Evolutionary conservation across 1,139 yeast species (phyloP), one percentile per base, ranked within the genome.

Genomic region (Taphrina confusa): DNA sequence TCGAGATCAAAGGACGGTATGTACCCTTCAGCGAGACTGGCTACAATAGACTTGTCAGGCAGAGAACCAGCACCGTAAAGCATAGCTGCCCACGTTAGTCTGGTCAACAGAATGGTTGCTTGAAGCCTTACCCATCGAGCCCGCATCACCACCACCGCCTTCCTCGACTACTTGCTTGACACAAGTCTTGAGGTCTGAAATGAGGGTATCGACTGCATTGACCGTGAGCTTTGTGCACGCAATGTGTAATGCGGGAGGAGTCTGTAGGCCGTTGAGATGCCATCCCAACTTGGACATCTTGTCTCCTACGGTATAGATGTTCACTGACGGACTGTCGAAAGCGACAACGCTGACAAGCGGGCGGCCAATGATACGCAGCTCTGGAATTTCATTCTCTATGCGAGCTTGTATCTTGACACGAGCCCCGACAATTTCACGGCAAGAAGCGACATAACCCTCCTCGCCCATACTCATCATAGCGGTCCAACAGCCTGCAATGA

Each of bases 401-500:
- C 57, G 31, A 4, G 64, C 66, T 25, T 65, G 65, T 37, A 90
- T 76, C 61, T 75, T 73, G 72, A 81, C 79, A 2, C 95, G 81
- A 2, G 91, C 81, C 9, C 74, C 69, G 2, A 89, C 84, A 60
- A 92, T 91, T 16, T 81, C 82, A 61, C 72, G 74, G 65, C 96
- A 85, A 1, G 84, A 80, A 63, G 83, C 70, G 6, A 74, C 76
- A 72, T 92, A 92, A 0, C 97, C 97, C 12, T 81, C 80, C 61
- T 80, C 82, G 39, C 98, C 98, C 61, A 90, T 78, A 65, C 79
- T 78, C 56, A 91, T 74, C 77, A 92, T 75, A 0, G 97, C 90
- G 0, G 96, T 95, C 97, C 97, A 92, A 71, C 97, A 91, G 0
- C 97, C 97, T 14, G 87, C 97, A 80, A 90, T 87, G 55, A 92